Percentiles rank a stretch among this genome's conserved stretches.
Conservation (phyloP, 176 grass and related monocot species). For the Lolium perenne region DNA sequence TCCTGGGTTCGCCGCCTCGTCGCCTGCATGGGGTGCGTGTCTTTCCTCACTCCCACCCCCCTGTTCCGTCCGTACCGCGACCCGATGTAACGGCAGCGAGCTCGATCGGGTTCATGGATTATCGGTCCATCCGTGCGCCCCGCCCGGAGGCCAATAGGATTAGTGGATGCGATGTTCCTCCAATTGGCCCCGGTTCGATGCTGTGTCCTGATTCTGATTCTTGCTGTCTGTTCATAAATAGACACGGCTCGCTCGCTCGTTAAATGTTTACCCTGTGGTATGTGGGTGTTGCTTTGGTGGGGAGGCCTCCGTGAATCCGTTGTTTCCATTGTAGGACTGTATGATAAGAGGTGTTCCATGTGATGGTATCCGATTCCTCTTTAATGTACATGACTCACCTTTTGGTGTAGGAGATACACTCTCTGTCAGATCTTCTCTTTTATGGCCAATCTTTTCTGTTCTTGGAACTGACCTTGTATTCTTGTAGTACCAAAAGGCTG, state of each 20-base stretch:
- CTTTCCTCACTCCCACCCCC: neutral
- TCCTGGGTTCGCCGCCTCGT: constrained; percentile 77
- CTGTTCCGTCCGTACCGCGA: neutral
- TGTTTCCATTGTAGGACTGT: constrained; percentile 4
- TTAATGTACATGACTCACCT: constrained; percentile 21
- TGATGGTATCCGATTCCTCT: constrained; percentile 42
- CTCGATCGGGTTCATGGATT: neutral
- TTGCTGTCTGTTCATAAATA: constrained; percentile 6
- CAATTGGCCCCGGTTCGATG: constrained; percentile 1
- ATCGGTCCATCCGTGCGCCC: neutral
- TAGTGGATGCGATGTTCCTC: constrained; percentile 25
- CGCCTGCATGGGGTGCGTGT: constrained; percentile 88
- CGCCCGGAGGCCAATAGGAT: neutral
- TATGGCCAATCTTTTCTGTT: neutral
- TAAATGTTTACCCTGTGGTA: neutral
- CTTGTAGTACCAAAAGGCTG: neutral
- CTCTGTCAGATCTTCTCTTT: constrained; percentile 26
- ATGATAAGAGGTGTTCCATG: neutral
- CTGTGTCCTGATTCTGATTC: constrained; percentile 21
- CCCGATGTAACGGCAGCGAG: neutral
- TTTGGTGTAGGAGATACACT: neutral
- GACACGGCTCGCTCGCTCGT: neutral
- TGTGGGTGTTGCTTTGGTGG: neutral
- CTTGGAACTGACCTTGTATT: constrained; percentile 25
- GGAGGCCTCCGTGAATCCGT: neutral